A percentile compares a stretch with the other conserved stretches of the same genome.
Evolutionary conservation across 345 rosid species (phyloP).

Genomic region (Boechera divaricarpa): DNA sequence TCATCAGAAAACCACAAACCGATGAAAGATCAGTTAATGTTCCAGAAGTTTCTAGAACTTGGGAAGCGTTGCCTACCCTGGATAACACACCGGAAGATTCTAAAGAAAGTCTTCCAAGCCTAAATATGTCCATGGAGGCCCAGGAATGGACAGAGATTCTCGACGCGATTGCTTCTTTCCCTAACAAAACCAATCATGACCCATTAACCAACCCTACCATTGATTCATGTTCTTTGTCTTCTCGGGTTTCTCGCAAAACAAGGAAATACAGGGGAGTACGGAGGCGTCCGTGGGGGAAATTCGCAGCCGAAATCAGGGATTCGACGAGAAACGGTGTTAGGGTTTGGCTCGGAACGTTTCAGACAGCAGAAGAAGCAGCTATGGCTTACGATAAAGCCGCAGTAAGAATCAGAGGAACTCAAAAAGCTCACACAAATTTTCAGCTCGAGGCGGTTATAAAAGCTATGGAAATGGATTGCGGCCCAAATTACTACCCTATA

Average conservation of each 20-base stretch:
- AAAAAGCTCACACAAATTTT: slow-evolving; percentile 72
- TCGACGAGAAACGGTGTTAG: slow-evolving; percentile 71
- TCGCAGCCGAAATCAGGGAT: slow-evolving; percentile 88
- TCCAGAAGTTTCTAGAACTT: slow-evolving; percentile 42
- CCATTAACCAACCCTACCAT: not conserved
- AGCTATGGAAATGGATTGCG: slow-evolving; percentile 48
- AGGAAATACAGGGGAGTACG: slow-evolving; percentile 81
- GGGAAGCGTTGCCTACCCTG: slow-evolving; percentile 59
- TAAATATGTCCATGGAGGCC: slow-evolving; percentile 66
- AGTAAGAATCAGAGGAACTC: slow-evolving; percentile 70
- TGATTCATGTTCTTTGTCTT: slow-evolving; percentile 13
- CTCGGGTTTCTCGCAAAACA: slow-evolving; percentile 33
- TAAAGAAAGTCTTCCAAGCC: slow-evolving; percentile 51
- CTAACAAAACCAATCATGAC: slow-evolving; percentile 24
- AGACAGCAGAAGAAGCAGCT: slow-evolving; percentile 89
- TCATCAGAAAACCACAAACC: slow-evolving; percentile 49
- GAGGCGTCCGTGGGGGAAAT: slow-evolving; percentile 89
- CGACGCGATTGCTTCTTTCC: slow-evolving; percentile 36
- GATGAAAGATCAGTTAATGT: slow-evolving; percentile 3
- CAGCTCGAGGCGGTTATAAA: slow-evolving; percentile 58
- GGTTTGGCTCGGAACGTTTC: slow-evolving; percentile 91
- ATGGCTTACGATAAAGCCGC: slow-evolving; percentile 94
- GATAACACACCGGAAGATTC: slow-evolving; percentile 45
- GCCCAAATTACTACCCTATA: slow-evolving; percentile 19
- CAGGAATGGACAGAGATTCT: slow-evolving; percentile 71